phyloP scores from a whole-genome alignment of 148 eudicot species.

The Talinum fruticosum region DNA sequence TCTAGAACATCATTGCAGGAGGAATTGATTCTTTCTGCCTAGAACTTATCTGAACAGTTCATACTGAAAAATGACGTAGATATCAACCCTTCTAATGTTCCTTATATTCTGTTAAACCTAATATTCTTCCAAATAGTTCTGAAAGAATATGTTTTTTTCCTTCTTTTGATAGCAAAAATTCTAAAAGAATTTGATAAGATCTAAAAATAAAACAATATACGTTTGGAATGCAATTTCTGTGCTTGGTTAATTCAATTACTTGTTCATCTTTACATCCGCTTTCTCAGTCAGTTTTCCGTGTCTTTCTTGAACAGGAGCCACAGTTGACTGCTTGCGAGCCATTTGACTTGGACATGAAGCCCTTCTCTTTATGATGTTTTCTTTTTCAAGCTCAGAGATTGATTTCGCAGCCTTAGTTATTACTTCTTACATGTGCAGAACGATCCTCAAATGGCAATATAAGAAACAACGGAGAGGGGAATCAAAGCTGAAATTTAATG shows the following conservation, averaged over 20 bases:
- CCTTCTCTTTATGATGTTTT: conserved; percentile 57
- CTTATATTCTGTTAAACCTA: not conserved
- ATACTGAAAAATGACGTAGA: not conserved
- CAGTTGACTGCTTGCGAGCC: conserved; percentile 77
- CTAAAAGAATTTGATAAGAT: not conserved
- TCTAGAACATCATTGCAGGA: not conserved
- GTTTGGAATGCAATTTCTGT: not conserved
- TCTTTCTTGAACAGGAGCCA: conserved; percentile 64
- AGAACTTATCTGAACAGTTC: not conserved
- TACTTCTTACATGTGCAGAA: conserved; percentile 1
- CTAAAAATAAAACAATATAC: no score
- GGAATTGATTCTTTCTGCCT: no score
- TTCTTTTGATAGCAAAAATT: no score
- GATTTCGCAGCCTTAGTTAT: not conserved
- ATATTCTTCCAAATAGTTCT: not conserved
- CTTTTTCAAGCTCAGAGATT: conserved; percentile 2
- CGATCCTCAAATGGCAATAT: no score
- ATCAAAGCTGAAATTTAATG: no score
- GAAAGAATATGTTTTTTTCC: not conserved
- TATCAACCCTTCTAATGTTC: not conserved
- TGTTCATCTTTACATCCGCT: not conserved
- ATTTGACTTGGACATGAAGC: conserved; percentile 75
- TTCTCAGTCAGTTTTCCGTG: not conserved
- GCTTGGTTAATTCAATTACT: not conserved
- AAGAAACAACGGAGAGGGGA: no score